Evolutionary conservation across 2,329 filamentous ascomycete genomes (phyloP), one percentile per base, ranked within the genome.

Genomic region (Hymenotorrendiella dingleyae): DNA sequence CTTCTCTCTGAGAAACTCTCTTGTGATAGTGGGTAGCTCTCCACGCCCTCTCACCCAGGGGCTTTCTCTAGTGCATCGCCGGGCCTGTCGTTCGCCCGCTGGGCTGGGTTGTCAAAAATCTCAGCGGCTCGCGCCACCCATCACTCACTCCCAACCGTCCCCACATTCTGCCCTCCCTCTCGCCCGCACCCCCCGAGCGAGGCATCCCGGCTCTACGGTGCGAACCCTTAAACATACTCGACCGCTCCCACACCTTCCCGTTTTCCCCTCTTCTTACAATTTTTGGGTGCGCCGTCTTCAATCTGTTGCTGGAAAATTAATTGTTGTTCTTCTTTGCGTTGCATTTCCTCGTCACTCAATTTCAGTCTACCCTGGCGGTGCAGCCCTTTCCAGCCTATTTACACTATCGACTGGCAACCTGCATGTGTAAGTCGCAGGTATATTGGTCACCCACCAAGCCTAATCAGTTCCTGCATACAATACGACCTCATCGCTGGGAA

Each of bases 321-420:
- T 50, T 52, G 26, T 37, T 43, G 35, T 42, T 40, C 29, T 34
- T 35, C 14, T 45, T 44, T 44, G 28, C 34, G 28, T 52, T 48
- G 40, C 36, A 44, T 47, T 46, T 49, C 36, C n/a, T 45, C 27
- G 35, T 52, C 40, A 32, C 42, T 48, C 45, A 48, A 40, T 47
- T 36, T 47, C 42, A 42, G 42, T 40, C 40, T 55, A 51, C 55
- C 53, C 56, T 56, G 54, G 55, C 30, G 54, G 56, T 55, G 45
- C 49, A 44, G 36, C 44, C 36, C 46, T 42, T 50, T 42, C 35
- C 32, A 40, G 35, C 40, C 36, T 48, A 50, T 51, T 45, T 46
- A 36, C 33, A 17, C 33, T 45, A 45, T 43, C 39, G 36, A 37
- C 37, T 40, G 40, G 32, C 27, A 29, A 40, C 39, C 35, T 49